A percentile compares a stretch with the other conserved stretches of the same genome.
Conservation (phyloP, 2,329 filamentous ascomycete species). For the Fusarium cicatricum region DNA sequence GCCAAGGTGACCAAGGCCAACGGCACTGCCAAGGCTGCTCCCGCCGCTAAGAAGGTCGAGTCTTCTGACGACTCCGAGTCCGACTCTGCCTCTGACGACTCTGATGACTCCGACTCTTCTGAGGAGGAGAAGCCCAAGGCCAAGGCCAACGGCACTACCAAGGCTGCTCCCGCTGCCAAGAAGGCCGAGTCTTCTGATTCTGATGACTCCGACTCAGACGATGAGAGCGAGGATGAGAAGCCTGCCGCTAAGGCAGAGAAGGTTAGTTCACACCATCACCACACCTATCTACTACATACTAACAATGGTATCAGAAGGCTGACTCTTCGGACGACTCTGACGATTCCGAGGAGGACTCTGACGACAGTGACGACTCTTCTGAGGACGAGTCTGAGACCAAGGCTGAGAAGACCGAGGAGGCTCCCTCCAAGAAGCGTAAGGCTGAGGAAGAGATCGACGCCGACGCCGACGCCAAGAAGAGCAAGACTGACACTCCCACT, state of each 20-base stretch:
- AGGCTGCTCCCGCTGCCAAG: slow-evolving; percentile 29
- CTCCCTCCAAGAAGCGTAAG: slow-evolving; percentile 58
- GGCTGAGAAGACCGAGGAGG: slow-evolving; percentile 49
- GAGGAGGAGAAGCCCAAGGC: slow-evolving; percentile 47
- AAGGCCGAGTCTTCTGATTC: slow-evolving; percentile 43
- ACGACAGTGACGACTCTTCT: slow-evolving; percentile 49
- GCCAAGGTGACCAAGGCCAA: slow-evolving; percentile 44
- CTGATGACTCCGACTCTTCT: slow-evolving; percentile 41
- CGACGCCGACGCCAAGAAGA: slow-evolving; percentile 70
- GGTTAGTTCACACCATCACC: slow-evolving; percentile 35
- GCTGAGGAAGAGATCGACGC: slow-evolving; percentile 56
- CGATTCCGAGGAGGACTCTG: slow-evolving; percentile 46
- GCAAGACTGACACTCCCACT: slow-evolving; percentile 63
- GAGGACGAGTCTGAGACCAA: slow-evolving; percentile 48
- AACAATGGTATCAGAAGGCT: slow-evolving; percentile 40
- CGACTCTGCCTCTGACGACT: slow-evolving; percentile 40
- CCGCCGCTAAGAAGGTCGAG: slow-evolving; percentile 35
- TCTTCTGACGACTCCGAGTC: slow-evolving; percentile 46
- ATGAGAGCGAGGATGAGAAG: slow-evolving; percentile 50
- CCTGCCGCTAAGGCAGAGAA: slow-evolving; percentile 46
- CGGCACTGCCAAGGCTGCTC: slow-evolving; percentile 34
- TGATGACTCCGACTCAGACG: slow-evolving; percentile 47
- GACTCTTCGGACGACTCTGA: slow-evolving; percentile 42
- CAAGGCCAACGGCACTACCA: slow-evolving; percentile 41
- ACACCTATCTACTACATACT: not conserved